A percentile compares a stretch with the other conserved stretches of the same genome.
These are phyloP conservation scores for Geotrichum histeridarum DNA, from an alignment of 1,139 yeast species.

Conservation along the genomic window DNA sequence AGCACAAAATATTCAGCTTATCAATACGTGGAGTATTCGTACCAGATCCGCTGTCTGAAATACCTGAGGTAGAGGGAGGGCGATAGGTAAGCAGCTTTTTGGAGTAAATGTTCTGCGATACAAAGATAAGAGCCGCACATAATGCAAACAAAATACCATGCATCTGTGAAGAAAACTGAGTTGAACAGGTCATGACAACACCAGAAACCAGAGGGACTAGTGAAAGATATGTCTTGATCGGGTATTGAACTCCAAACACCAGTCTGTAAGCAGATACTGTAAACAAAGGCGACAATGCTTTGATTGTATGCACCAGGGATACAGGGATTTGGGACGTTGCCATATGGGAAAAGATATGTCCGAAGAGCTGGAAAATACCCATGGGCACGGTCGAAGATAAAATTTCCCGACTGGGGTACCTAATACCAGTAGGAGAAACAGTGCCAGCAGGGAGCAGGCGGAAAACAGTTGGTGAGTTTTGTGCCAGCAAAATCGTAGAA, in stretches of 20 bases:
- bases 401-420: conserved; percentile 49
- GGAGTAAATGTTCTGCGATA: conserved; percentile 86
- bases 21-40: conserved; percentile 38
- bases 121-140: conserved; percentile 78
- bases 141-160: conserved; percentile 72
- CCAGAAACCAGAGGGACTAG: conserved; percentile 73
- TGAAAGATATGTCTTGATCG: conserved; percentile 65
- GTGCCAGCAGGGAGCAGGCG: conserved; percentile 33
- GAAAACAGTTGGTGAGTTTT: conserved; percentile 22
- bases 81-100: conserved; percentile 62
- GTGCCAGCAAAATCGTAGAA: conserved; percentile 27
- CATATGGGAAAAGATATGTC: conserved; percentile 84
- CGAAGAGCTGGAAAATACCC: conserved; percentile 88
- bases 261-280: conserved; percentile 77
- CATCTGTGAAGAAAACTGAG: conserved; percentile 44
- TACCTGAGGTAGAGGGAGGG: conserved; percentile 13
- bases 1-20: conserved; percentile 74
- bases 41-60: conserved; percentile 25
- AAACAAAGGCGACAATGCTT: conserved; percentile 80
- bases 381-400: conserved; percentile 74
- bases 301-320: conserved; percentile 84
- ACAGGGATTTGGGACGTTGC: conserved; percentile 87
- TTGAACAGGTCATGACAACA: conserved; percentile 73
- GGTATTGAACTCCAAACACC: conserved; percentile 54
- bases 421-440: conserved; percentile 37